phyloP scores from a whole-genome alignment of 2,329 filamentous ascomycete genomes.

The Boeremia lycopersici region DNA sequence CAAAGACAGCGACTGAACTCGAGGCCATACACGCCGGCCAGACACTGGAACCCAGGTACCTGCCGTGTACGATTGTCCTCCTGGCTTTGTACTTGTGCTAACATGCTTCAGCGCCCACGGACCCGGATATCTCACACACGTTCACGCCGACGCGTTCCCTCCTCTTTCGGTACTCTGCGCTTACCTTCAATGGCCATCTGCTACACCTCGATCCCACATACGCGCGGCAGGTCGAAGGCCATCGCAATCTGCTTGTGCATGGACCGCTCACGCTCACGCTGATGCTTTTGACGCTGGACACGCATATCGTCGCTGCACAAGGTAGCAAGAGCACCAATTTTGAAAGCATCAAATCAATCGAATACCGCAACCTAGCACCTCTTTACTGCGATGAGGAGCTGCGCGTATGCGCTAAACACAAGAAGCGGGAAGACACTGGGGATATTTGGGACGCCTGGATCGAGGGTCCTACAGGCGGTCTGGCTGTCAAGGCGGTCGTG shows the following conservation, averaged over 20 bases:
- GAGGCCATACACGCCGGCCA: constrained; percentile 35
- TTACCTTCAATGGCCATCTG: constrained; percentile 86
- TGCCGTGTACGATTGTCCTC: constrained; percentile 40
- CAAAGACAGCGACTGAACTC: constrained; percentile 50
- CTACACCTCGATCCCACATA: constrained; percentile 85
- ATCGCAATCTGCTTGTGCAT: constrained; percentile 79
- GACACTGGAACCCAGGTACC: constrained; percentile 42
- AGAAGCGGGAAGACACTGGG: constrained; percentile 29
- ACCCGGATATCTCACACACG: constrained; percentile 62
- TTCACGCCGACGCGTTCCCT: constrained; percentile 72
- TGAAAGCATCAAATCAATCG: constrained; percentile 61
- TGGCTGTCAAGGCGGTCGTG: constrained; percentile 53
- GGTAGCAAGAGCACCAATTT: not conserved
- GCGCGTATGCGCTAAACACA: constrained; percentile 68
- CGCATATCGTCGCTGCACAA: not conserved
- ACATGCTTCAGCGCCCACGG: constrained; percentile 51
- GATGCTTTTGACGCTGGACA: constrained; percentile 70
- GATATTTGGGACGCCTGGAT: constrained; percentile 48
- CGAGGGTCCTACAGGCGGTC: constrained; percentile 48
- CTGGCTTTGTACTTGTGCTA: constrained; percentile 6
- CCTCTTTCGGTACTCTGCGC: constrained; percentile 86
- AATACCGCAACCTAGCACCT: constrained; percentile 83
- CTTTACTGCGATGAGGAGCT: constrained; percentile 76
- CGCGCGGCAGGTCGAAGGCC: constrained; percentile 72
- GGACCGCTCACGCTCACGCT: constrained; percentile 81